phyloP scores from a whole-genome alignment of 2,329 filamentous ascomycete genomes.

The Neofusicoccum umdonicola region DNA sequence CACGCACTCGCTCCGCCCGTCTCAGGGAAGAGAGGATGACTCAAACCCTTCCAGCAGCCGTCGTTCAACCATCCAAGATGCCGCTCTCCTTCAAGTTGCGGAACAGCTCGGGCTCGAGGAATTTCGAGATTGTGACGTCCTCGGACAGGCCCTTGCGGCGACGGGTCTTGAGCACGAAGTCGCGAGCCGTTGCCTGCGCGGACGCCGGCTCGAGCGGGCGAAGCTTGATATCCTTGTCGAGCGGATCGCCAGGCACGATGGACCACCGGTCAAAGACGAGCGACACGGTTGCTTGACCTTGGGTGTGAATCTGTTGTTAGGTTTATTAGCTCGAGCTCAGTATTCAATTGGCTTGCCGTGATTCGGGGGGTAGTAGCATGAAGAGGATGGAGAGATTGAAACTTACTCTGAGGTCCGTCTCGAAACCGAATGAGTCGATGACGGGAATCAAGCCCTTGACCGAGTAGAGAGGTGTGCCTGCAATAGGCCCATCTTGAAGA shows the following conservation, averaged over 20 bases:
- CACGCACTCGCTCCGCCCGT: background rate
- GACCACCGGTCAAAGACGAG: slow-evolving; percentile 95
- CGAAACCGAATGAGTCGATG: slow-evolving; percentile 96
- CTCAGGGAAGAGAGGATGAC: background rate
- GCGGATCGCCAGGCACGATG: slow-evolving; percentile 90
- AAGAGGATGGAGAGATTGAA: background rate
- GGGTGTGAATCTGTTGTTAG: slow-evolving; percentile 69
- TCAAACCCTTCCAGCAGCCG: background rate
- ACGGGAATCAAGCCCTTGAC: slow-evolving; percentile 90
- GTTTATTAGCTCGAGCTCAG: background rate
- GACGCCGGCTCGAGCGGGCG: slow-evolving; percentile 82
- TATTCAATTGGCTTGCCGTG: background rate
- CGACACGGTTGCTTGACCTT: slow-evolving; percentile 85
- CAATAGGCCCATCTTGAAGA: slow-evolving; percentile 87
- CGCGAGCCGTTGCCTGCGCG: slow-evolving; percentile 84
- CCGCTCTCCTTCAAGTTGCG: slow-evolving; percentile 84
- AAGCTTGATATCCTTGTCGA: slow-evolving; percentile 81
- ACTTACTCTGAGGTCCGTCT: slow-evolving; percentile 76
- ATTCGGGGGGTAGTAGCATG: background rate
- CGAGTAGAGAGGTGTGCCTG: slow-evolving; percentile 89
- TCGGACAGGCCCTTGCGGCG: slow-evolving; percentile 90
- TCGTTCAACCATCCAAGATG: slow-evolving; percentile 59
- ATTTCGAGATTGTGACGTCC: slow-evolving; percentile 93
- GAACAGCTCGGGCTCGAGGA: slow-evolving; percentile 92
- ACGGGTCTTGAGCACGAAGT: slow-evolving; percentile 96